Base-by-base conservation (phyloP, 176 grass and related monocot species). In the Juncus inflexus region DNA sequence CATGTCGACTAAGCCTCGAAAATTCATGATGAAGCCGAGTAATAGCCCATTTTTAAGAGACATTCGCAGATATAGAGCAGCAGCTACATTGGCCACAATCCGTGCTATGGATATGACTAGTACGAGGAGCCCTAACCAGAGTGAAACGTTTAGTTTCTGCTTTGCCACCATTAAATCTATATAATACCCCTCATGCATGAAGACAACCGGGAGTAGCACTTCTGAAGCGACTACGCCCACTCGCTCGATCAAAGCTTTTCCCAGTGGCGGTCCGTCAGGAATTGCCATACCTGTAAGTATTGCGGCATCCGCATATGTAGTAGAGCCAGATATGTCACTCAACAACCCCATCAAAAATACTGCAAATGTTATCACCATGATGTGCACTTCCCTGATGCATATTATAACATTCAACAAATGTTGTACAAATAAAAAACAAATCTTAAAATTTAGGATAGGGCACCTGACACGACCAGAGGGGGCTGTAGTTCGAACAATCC, bases 11-110 rank as follows among this genome's bases (percentile, higher is more conserved):
- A 83, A 15, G 12, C 74, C 80, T 60, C 53, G 63, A 3, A 72
- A 83, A 60, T 71, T 72, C 66, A 77, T 63, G 38, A 72, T 66
- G 42, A 76, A 66, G 5, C 80, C 74, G 19, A 83, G 52, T 11
- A 83, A 28, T 8, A 42, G 8, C 5, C 42, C 66, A 0, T 72
- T 65, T 12, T 65, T 61, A 7, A 66, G 9, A 15, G 73, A 11
- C 6, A 61, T 42, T 0, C 58, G 12, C 9, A 9, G 60, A 75
- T 63, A 83, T 0, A 40, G 3, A 57, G 66, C 80, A 1, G 65
- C 19, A 9, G 64, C 3, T 10, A 58, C 28, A 12, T 49, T 12
- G 14, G 49, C 16, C 12, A 60, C 15, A 15, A 69, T 0, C 66
- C 72, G 76, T 7, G 35, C 35, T 12, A 66, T 49, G 51, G 35